Evolutionary conservation across 805 yeast genomes (phyloP).

Genomic region (Myxozyma udenii): DNA sequence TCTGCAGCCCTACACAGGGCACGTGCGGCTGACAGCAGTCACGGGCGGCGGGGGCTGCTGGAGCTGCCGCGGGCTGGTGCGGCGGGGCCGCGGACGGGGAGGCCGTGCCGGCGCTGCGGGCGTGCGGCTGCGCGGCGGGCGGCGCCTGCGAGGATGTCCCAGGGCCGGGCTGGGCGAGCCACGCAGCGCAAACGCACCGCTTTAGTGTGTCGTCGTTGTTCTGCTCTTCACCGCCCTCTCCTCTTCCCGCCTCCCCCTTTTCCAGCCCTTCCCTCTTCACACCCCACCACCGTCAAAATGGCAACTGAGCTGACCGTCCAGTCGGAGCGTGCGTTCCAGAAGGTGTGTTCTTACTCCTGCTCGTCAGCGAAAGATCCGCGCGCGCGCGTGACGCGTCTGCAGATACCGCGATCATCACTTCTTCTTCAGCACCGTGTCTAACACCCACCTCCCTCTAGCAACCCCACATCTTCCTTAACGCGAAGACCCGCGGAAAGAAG

Average conservation of each 20-base stretch:
- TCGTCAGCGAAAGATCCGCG: too few species aligned
- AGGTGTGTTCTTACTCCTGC: constrained; percentile 54
- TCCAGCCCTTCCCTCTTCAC: constrained; percentile 2
- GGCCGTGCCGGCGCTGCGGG: neutral
- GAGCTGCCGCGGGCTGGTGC: neutral
- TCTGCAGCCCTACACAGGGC: neutral
- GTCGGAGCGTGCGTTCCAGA: constrained; percentile 99
- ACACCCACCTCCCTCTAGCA: constrained; percentile 74
- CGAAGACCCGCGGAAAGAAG: constrained; percentile 98
- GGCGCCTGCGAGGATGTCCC: too few species aligned
- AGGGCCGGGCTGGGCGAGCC: neutral
- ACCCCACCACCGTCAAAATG: constrained; percentile 47
- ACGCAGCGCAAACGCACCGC: neutral
- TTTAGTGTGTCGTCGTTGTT: too few species aligned
- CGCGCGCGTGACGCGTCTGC: too few species aligned
- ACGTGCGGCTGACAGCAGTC: constrained; percentile 1
- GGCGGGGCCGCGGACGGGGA: neutral
- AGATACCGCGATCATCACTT: too few species aligned
- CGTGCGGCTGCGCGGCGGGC: neutral
- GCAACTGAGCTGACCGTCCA: constrained; percentile 99
- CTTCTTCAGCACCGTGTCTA: too few species aligned
- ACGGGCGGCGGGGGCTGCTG: neutral
- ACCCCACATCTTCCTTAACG: constrained; percentile 99
- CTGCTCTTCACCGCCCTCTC: neutral
- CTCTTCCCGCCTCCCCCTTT: neutral